These are phyloP conservation scores for Chlorella sorokiniana DNA, from an alignment of 139 green algal species.

Conservation along the genomic window DNA sequence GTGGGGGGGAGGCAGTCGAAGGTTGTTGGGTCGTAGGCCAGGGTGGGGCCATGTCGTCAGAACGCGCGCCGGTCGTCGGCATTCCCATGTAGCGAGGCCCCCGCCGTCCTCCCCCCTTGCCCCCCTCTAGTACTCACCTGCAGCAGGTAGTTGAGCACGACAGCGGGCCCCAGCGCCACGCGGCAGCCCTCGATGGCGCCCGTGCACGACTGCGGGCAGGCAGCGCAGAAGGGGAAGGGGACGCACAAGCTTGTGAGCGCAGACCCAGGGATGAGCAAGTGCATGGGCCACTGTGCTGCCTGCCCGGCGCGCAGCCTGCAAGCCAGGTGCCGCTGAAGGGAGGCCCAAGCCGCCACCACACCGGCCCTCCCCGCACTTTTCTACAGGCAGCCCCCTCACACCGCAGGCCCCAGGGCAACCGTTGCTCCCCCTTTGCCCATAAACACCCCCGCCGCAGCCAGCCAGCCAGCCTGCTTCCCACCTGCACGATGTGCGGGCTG, in stretches of 20 bases:
- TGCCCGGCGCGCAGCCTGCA: too few relatives aligned
- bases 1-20: background rate
- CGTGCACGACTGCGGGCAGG: constrained; percentile 58
- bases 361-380: too few relatives aligned
- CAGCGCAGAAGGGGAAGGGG: background rate
- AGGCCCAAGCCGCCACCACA: too few relatives aligned
- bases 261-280: background rate
- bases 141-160: constrained; percentile 85
- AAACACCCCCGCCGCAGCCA: background rate
- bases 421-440: too few relatives aligned
- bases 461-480: background rate
- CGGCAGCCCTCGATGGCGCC: constrained; percentile 93
- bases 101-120: too few relatives aligned
- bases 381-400: too few relatives aligned
- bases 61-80: too few relatives aligned
- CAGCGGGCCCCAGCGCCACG: constrained; percentile 81
- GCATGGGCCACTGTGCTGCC: too few relatives aligned
- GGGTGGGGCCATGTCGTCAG: background rate
- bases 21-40: background rate
- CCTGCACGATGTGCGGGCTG: constrained; percentile 93
- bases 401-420: too few relatives aligned
- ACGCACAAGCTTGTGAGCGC: background rate
- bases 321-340: too few relatives aligned
- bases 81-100: too few relatives aligned
- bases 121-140: too few relatives aligned